phyloP scores from a whole-genome alignment of 805 yeast genomes.

The Kluyveromyces wickerhamii region DNA sequence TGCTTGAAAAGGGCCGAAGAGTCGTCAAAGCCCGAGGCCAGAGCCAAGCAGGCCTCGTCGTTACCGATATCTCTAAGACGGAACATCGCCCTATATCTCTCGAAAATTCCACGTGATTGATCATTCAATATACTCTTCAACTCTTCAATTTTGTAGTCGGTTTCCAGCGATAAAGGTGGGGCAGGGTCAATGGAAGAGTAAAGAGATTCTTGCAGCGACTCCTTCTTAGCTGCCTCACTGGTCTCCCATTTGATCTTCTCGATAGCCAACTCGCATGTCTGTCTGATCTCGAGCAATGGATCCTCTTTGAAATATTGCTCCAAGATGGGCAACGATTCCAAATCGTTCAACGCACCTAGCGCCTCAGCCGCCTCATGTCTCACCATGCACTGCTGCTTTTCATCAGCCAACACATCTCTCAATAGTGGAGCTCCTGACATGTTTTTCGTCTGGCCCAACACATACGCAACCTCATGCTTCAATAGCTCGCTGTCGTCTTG shows the following conservation, averaged over 20 bases:
- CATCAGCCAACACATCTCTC: constrained; percentile 58
- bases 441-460: constrained; percentile 91
- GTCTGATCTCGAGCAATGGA: constrained; percentile 81
- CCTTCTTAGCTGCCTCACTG: constrained; percentile 56
- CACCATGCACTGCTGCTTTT: constrained; percentile 84
- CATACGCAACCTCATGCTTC: constrained; percentile 97
- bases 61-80: constrained; percentile 91
- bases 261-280: constrained; percentile 95
- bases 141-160: constrained; percentile 53
- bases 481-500: constrained; percentile 75
- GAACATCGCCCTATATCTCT: constrained; percentile 98
- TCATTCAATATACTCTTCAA: constrained; percentile 66
- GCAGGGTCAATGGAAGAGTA: constrained; percentile 95
- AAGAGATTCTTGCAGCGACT: constrained; percentile 63
- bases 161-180: constrained; percentile 79
- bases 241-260: constrained; percentile 92
- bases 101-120: constrained; percentile 71
- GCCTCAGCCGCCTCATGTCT: constrained; percentile 99
- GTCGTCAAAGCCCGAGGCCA: constrained; percentile 85
- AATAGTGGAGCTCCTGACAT: constrained; percentile 67
- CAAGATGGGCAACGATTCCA: constrained; percentile 59
- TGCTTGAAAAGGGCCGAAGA: constrained; percentile 92
- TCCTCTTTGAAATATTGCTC: constrained; percentile 59
- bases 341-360: constrained; percentile 88
- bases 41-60: constrained; percentile 85